Conservation (phyloP, 352 stramenopile species). For the Globisporangium cederbergense region DNA sequence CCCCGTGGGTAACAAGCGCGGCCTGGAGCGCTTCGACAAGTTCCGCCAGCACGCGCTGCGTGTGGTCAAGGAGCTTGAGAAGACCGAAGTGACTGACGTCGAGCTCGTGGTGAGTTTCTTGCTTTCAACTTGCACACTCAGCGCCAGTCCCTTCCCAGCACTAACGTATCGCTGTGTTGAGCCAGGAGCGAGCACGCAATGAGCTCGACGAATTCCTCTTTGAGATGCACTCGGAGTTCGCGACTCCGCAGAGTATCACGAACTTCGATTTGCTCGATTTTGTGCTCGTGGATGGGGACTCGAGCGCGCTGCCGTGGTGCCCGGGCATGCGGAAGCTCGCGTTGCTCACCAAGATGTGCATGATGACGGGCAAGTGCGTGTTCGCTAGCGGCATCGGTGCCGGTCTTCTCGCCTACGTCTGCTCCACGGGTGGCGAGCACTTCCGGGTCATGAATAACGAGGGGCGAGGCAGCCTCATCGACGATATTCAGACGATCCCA, state of each 20-base stretch:
- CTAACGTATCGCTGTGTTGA: background rate
- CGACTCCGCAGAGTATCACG: slow-evolving; percentile 57
- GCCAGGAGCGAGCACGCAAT: slow-evolving; percentile 53
- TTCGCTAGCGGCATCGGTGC: slow-evolving; percentile 65
- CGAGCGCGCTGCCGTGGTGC: slow-evolving; percentile 57
- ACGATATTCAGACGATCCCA: slow-evolving; percentile 36
- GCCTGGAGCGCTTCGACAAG: slow-evolving; percentile 38
- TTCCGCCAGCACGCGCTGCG: slow-evolving; percentile 51
- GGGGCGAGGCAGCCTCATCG: slow-evolving; percentile 44
- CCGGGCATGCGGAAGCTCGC: slow-evolving; percentile 57
- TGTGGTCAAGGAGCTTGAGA: slow-evolving; percentile 55
- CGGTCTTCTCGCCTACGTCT: slow-evolving; percentile 58
- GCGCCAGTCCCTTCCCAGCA: background rate
- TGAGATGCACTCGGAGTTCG: slow-evolving; percentile 70
- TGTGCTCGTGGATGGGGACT: slow-evolving; percentile 71
- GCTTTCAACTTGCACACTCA: slow-evolving; percentile 6
- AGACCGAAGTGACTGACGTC: slow-evolving; percentile 55
- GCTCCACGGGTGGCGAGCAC: slow-evolving; percentile 62
- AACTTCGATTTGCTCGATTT: slow-evolving; percentile 84
- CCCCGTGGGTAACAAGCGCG: slow-evolving; percentile 33
- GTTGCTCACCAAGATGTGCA: slow-evolving; percentile 80
- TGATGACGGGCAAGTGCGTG: slow-evolving; percentile 85
- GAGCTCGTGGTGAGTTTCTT: slow-evolving; percentile 49
- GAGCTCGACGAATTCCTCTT: slow-evolving; percentile 75
- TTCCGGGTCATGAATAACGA: slow-evolving; percentile 63